Percentiles rank a stretch among this genome's conserved stretches.
Evolutionary conservation across 768 basidiomycete species (phyloP).

Genomic region (Leccinum disarticulatum): DNA sequence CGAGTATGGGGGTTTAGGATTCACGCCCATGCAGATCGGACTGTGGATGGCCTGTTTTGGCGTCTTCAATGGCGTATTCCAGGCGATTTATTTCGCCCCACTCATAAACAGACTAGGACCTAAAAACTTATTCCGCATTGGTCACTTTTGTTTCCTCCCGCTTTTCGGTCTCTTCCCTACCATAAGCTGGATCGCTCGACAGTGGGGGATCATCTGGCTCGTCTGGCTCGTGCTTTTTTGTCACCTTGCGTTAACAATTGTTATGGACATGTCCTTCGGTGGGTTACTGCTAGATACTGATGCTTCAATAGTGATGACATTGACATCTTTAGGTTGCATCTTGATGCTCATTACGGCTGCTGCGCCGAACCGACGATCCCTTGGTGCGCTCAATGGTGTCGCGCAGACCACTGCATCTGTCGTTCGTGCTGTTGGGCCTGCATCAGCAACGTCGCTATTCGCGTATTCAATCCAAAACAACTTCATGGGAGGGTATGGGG

Average conservation of each 20-base stretch:
- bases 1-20: constrained; percentile 37
- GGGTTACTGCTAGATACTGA: constrained; percentile 4
- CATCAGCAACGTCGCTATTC: constrained; percentile 34
- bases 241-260: constrained; percentile 22
- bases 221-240: constrained; percentile 30
- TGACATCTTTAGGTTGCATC: constrained; percentile 49
- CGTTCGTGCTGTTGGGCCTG: constrained; percentile 36
- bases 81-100: constrained; percentile 35
- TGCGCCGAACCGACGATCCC: constrained; percentile 61
- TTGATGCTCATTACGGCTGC: constrained; percentile 69
- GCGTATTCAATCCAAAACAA: constrained; percentile 37
- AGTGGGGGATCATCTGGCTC: constrained; percentile 21
- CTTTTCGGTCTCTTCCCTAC: constrained; percentile 34
- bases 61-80: constrained; percentile 31
- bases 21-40: constrained; percentile 38
- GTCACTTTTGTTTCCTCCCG: constrained; percentile 29
- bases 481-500: constrained; percentile 37
- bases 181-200: constrained; percentile 27
- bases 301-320: constrained; percentile 5
- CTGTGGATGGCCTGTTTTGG: constrained; percentile 37
- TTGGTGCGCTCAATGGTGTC: constrained; percentile 69
- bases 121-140: constrained; percentile 30
- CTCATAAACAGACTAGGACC: constrained; percentile 32
- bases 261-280: constrained; percentile 38
- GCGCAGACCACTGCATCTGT: constrained; percentile 32